Percentiles rank a stretch among this genome's conserved stretches.
These are phyloP conservation scores for Pugionium cornutum DNA, from an alignment of 345 rosid genomes.

Conservation along the genomic window DNA sequence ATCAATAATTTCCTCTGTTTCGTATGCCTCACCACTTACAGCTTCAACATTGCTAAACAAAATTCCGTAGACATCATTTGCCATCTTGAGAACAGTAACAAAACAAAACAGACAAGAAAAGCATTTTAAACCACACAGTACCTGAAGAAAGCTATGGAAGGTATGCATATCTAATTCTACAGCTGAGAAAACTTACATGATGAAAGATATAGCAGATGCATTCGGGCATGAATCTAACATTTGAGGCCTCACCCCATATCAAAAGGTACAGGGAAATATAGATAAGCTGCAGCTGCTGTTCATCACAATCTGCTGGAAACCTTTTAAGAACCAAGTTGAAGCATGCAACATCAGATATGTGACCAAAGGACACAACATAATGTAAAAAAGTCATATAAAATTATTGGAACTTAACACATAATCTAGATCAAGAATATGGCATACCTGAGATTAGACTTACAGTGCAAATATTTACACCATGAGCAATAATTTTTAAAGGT, in stretches of 20 bases:
- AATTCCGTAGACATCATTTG: constrained; percentile 58
- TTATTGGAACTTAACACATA: constrained; percentile 14
- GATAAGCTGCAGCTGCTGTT: constrained; percentile 65
- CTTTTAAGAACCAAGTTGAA: constrained; percentile 48
- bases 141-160: constrained; percentile 28
- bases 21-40: constrained; percentile 58
- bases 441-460: constrained; percentile 50
- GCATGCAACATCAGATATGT: constrained; percentile 27
- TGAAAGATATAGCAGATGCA: constrained; percentile 97
- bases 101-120: constrained; percentile 1
- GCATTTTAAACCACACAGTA: constrained; percentile 5
- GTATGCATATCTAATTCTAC: constrained; percentile 53
- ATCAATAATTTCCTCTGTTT: constrained; percentile 50
- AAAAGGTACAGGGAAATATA: constrained; percentile 85
- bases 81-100: constrained; percentile 61
- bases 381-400: not conserved
- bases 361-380: constrained; percentile 19
- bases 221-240: constrained; percentile 97
- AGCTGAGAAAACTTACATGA: constrained; percentile 68
- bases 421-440: constrained; percentile 32
- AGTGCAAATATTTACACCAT: constrained; percentile 82
- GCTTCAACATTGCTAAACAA: constrained; percentile 53
- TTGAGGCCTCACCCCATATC: constrained; percentile 99
- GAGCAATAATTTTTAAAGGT: constrained; percentile 78
- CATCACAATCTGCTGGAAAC: constrained; percentile 45